These are phyloP conservation scores for Daldinia sp. DNA, from an alignment of 2,329 filamentous ascomycete genomes.

Conservation along the genomic window DNA sequence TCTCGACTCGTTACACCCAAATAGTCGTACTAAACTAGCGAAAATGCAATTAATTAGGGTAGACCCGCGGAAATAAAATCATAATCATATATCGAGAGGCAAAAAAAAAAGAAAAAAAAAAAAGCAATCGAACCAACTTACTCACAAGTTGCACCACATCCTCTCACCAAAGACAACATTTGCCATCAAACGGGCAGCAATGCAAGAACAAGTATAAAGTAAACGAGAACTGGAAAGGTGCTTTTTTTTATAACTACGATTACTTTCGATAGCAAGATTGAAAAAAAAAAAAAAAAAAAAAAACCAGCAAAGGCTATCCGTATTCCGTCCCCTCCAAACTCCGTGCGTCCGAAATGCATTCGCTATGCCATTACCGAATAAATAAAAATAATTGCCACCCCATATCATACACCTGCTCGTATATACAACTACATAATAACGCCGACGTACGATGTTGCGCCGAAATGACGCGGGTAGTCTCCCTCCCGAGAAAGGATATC, in stretches of 20 bases:
- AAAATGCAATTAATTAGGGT: neutral
- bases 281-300: neutral
- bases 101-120: neutral
- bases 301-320: slow-evolving; percentile 4
- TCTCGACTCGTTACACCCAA: neutral
- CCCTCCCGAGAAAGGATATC: neutral
- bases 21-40: neutral
- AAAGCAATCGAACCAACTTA: neutral
- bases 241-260: slow-evolving; percentile 29
- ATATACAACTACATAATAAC: slow-evolving; percentile 22
- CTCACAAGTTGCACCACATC: neutral
- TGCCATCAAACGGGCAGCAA: neutral
- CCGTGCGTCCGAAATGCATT: slow-evolving; percentile 25
- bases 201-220: neutral
- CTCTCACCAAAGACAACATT: neutral
- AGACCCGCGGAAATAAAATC: neutral
- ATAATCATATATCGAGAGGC: slow-evolving; percentile 1
- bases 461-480: neutral
- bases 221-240: slow-evolving; percentile 11
- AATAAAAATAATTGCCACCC: neutral
- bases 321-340: slow-evolving; percentile 13
- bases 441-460: neutral
- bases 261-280: slow-evolving; percentile 24
- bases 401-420: slow-evolving; percentile 31
- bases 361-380: slow-evolving; percentile 31